A percentile compares a stretch with the other conserved stretches of the same genome.
These are phyloP conservation scores for Rhizopogon sp. DNA, from an alignment of 768 basidiomycete genomes.

Conservation along the genomic window DNA sequence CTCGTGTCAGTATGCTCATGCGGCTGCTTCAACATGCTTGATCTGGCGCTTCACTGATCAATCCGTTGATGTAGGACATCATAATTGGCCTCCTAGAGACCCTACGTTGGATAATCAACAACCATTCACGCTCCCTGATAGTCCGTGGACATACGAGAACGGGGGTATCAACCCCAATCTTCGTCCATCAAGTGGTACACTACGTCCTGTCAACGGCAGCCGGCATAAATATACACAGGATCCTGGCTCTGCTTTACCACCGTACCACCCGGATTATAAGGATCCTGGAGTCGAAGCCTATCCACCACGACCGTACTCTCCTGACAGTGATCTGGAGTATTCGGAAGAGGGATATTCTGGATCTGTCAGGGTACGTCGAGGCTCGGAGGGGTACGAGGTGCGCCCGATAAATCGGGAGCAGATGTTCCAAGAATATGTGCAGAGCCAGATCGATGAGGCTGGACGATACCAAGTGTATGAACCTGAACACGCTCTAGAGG, in stretches of 20 bases:
- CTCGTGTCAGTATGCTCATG: not conserved
- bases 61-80: constrained; percentile 20
- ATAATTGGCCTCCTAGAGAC: constrained; percentile 74
- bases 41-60: constrained; percentile 23
- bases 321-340: constrained; percentile 18
- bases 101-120: constrained; percentile 35
- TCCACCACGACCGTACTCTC: constrained; percentile 14
- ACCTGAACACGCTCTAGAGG: constrained; percentile 47
- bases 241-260: constrained; percentile 50
- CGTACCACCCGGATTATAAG: constrained; percentile 73
- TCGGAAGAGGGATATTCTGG: constrained; percentile 27
- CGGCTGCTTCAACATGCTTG: constrained; percentile 6
- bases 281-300: constrained; percentile 26
- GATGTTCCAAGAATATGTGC: constrained; percentile 55
- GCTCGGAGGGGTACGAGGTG: constrained; percentile 84
- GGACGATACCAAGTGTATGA: constrained; percentile 68
- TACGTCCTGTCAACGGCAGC: constrained; percentile 23
- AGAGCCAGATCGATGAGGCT: constrained; percentile 45
- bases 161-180: constrained; percentile 73
- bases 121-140: constrained; percentile 45
- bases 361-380: constrained; percentile 48
- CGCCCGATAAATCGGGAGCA: constrained; percentile 56
- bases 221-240: constrained; percentile 21
- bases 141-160: constrained; percentile 87
- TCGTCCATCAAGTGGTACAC: constrained; percentile 50